A percentile compares a stretch with the other conserved stretches of the same genome.
Evolutionary conservation across 164 flowering plant species (phyloP).

Genomic region (Magnolia sinica): DNA sequence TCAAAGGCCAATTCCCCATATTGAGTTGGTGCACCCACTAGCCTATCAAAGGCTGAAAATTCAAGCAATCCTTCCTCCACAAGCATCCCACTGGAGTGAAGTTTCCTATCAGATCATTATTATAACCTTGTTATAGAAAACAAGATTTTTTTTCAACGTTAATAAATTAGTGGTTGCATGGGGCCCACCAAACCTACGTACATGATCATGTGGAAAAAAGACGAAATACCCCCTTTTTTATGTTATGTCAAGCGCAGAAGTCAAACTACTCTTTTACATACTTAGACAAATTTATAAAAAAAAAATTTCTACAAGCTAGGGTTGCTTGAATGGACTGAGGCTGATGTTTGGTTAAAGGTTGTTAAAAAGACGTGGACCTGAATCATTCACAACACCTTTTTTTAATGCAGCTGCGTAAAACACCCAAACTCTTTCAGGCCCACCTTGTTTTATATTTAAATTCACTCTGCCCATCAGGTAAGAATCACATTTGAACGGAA

Average conservation of each 20-base stretch:
- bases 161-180: background rate
- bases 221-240: background rate
- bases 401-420: too few species aligned
- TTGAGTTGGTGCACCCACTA: slow-evolving; percentile 68
- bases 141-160: too few species aligned
- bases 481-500: too few species aligned
- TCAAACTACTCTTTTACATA: background rate
- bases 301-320: background rate
- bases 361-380: background rate
- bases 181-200: background rate
- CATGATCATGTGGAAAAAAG: background rate
- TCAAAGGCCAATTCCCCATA: slow-evolving; percentile 14
- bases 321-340: slow-evolving; percentile 9
- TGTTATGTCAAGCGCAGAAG: slow-evolving; percentile 1
- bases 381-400: too few species aligned
- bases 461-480: too few species aligned
- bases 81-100: slow-evolving; percentile 27
- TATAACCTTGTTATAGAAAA: background rate
- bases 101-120: slow-evolving; percentile 17
- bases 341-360: slow-evolving; percentile 12
- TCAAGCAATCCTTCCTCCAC: slow-evolving; percentile 32
- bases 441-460: too few species aligned
- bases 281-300: background rate
- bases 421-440: too few species aligned
- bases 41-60: slow-evolving; percentile 21